Conservation (phyloP, 2,329 filamentous ascomycete genomes). For the Xylariaceae sp. region DNA sequence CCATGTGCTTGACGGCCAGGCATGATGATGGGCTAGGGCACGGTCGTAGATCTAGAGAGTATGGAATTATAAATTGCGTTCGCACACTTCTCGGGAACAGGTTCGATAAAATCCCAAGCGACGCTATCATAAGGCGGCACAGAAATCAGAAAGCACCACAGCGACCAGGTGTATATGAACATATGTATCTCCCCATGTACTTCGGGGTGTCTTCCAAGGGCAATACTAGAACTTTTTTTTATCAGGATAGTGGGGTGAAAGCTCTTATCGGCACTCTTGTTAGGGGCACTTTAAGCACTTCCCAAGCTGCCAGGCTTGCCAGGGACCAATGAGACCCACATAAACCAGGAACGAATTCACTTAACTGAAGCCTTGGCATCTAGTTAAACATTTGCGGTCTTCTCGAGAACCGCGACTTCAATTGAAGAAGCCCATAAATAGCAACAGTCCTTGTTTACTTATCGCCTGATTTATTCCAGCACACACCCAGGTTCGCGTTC, state of each 20-base stretch:
- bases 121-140: too few relatives aligned
- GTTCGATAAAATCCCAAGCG: too few relatives aligned
- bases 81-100: too few relatives aligned
- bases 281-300: not conserved
- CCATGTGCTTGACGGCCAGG: conserved; percentile 56
- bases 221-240: conserved; percentile 22
- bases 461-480: too few relatives aligned
- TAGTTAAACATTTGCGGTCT: conserved; percentile 4
- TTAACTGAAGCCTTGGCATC: not conserved
- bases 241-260: conserved; percentile 19
- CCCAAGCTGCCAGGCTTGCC: too few relatives aligned
- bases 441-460: too few relatives aligned
- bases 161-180: not conserved
- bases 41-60: not conserved
- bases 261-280: conserved; percentile 9
- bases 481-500: too few relatives aligned
- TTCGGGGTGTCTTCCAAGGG: conserved; percentile 1
- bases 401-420: conserved; percentile 10
- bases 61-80: too few relatives aligned
- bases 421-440: too few relatives aligned
- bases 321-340: not conserved
- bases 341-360: conserved; percentile 6
- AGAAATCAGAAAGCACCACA: too few relatives aligned
- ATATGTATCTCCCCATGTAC: not conserved
- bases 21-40: conserved; percentile 36